Base-by-base conservation (phyloP, 148 eudicot species). In the Chenopodium album region DNA sequence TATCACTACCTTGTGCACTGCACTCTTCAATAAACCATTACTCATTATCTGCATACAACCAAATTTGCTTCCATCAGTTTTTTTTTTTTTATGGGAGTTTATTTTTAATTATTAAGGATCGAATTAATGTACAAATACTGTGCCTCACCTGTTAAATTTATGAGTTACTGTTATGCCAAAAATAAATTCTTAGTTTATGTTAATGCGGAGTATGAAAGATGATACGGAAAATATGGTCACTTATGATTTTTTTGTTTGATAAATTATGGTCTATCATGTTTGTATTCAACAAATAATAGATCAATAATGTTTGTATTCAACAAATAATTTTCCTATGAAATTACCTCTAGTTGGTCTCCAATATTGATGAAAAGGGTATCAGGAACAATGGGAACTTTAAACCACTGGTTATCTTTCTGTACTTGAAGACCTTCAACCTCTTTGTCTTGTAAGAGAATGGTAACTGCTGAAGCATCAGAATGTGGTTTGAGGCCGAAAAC, bases 371-470 rank as follows among this genome's bases (percentile, higher is more conserved):
- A 75, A 22, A 90, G 87, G 23, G 90, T 89, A 79, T 85, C 26
- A 19, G 86, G 89, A 63, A 84, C 17, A 3, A 82, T 83, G 1
- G 91, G 87, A 65, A 90, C 91, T 63, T 75, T 82, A 65, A 76
- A 85, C 90, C 92, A 90, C 23, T 81, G 80, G 80, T 76, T 76
- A 78, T 88, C 88, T 80, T 85, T 88, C 28, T 79, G 71, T 9
- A 88, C 46, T 64, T 90, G 90, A 73, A 90, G 92, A 47, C 89
- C 91, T 85, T 85, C 87, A 8, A 88, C 90, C 79, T 85, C 72
- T 23, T 84, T 52, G 82, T 90, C 92, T 75, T 85, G 91, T 70
- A 90, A 47, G 6, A 88, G 83, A 41, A 90, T 2, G 20, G 92
- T 88, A 47, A 88, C 63, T 3, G 79, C 75, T 3, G 90, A 76